Evolutionary conservation across 176 grass and related monocot genomes (phyloP), one percentile per base, ranked within the genome.

Genomic region (Carex myosuroides): DNA sequence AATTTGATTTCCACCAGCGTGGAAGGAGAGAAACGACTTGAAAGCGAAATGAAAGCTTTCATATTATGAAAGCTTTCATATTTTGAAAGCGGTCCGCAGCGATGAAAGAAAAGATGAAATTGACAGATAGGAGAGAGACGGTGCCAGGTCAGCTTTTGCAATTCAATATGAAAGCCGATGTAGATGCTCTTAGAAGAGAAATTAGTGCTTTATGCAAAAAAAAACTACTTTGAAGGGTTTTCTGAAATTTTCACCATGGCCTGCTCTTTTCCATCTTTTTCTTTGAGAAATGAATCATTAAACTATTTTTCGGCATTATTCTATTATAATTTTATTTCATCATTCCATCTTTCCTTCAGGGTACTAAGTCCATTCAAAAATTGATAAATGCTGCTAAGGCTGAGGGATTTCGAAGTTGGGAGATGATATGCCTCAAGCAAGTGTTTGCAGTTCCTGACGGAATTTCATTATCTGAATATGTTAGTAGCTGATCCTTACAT

Each of bases 401-500:
- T 13, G 81, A 81, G 64, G 30, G 75, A 64, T 81, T 89, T 62
- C 56, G 63, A 69, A 62, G 56, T 20, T 89, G 87, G 87, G 87
- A 85, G 77, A 81, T 53, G 66, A 70, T 76, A 24, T 89, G 77
- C 64, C 82, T 74, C n/a, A 76, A 24, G 32, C 52, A 62, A 63
- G 48, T 84, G 33, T 89, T 85, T 82, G 22, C 41, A 26, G 35
- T 89, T 85, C 77, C 87, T 13, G 39, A 82, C 41, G 83, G 54
- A 73, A 81, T 89, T 57, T 66, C 33, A 8, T 81, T 89, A 53
- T 64, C 87, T 6, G 67, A 89, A 64, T 17, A 39, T 64, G 83
- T 89, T 52, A 65, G 87, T 52, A 33, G 72, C 44, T 17, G 29
- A 59, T 80, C 33, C 48, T 59, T 18, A 37, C n/a, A 14, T 80